Base-by-base conservation (phyloP, 345 rosid genomes). In the Kernera saxatilis region DNA sequence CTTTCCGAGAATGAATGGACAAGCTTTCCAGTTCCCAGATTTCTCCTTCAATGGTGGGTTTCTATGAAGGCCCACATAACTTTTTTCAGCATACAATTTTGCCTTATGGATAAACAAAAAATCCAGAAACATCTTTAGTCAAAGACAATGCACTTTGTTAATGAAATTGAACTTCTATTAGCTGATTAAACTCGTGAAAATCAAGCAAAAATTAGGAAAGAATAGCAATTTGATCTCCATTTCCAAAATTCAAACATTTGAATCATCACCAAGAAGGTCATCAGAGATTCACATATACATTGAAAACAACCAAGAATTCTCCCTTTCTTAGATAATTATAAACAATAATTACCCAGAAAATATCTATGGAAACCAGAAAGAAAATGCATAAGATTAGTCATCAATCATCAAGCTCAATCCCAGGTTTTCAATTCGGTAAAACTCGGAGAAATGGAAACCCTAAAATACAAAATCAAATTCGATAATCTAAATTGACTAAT, bases 1-100 rank as follows among this genome's bases (percentile, higher is more conserved):
- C n/a, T 36, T 74, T 90, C 97, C 94, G 64, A 94, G 75, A 74
- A 94, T 94, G 76, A 91, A 94, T 17, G 98, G 93, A 70, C 98
- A 91, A 35, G 97, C 99, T 91, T 77, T 89, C 99, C 98, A 94
- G 48, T 85, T 91, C 25, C 98, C 98, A 27, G 96, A 88, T 8
- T 78, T 91, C 74, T 83, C 75, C 85, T 88, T 91, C 74, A 91
- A 79, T 67, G 89, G 86, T 33, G 89, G 96, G 26, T 87, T 82
- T 52, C 98, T 96, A 2, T 77, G 36, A 37, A 85, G 5, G 69
- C 88, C 96, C 41, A 94, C 96, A 0, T 97, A 91, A 73, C 98
- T 96, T 85, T 94, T 98, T 79, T 95, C 86, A 5, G 98, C 89
- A 79, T 84, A 84, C 52, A 81, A 72, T 50, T 45, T 83, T 18